phyloP scores from a whole-genome alignment of 2,329 filamentous ascomycete species.

The Cladophialophora immunda region DNA sequence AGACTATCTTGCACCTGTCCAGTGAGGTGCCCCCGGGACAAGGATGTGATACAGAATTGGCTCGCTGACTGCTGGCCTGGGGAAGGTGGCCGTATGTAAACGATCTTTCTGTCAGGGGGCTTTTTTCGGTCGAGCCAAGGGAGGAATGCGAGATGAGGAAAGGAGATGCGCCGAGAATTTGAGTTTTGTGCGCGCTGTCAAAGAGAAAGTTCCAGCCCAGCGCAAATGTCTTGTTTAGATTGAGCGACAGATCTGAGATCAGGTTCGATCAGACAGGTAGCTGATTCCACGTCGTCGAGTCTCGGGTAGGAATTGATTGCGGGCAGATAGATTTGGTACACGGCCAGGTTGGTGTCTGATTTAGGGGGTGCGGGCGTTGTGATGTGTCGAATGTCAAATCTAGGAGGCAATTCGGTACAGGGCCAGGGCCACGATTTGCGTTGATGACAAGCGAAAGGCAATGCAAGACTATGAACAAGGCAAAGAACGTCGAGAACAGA shows the following conservation, averaged over 20 bases:
- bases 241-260: conserved; percentile 29
- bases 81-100: conserved; percentile 27
- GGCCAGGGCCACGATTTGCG: conserved; percentile 22
- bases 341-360: conserved; percentile 28
- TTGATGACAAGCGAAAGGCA: conserved; percentile 27
- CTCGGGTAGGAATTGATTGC: conserved; percentile 35
- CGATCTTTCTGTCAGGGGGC: conserved; percentile 16
- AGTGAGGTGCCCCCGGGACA: conserved; percentile 14
- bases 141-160: conserved; percentile 35
- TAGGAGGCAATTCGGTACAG: conserved; percentile 24
- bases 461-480: conserved; percentile 22
- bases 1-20: conserved; percentile 25
- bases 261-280: conserved; percentile 34
- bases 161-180: conserved; percentile 38
- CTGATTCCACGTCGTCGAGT: conserved; percentile 26
- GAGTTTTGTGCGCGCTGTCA: conserved; percentile 36
- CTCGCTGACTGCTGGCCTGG: conserved; percentile 27
- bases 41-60: conserved; percentile 32
- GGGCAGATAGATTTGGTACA: conserved; percentile 33
- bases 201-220: conserved; percentile 25
- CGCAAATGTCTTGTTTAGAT: conserved; percentile 22
- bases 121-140: conserved; percentile 33
- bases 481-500: conserved; percentile 34
- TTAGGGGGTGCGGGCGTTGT: conserved; percentile 17
- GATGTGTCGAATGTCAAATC: conserved; percentile 27